Percentiles rank a stretch among this genome's conserved stretches.
Evolutionary conservation across 805 yeast species (phyloP).

Genomic region (Yarrowia yakushimensis): DNA sequence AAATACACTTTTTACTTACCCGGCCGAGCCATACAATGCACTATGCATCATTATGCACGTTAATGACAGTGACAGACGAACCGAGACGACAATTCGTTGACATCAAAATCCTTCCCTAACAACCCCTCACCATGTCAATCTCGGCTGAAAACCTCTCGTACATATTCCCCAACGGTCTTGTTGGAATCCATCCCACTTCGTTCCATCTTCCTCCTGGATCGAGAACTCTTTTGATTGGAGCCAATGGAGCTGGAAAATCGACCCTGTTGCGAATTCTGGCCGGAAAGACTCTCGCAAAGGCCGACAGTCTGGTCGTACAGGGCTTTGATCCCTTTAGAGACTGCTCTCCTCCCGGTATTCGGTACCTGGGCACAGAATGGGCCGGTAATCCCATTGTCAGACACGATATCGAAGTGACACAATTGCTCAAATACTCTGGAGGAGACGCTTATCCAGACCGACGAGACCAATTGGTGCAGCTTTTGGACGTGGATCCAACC

Average conservation of each 20-base stretch:
- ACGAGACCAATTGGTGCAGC: conserved; percentile 67
- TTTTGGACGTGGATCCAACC: conserved; percentile 77
- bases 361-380: conserved; percentile 97
- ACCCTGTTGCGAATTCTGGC: conserved; percentile 81
- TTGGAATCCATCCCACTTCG: conserved; percentile 65
- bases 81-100: no score
- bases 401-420: conserved; percentile 83
- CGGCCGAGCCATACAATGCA: not conserved
- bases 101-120: no score
- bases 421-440: conserved; percentile 76
- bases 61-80: not conserved
- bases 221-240: conserved; percentile 78
- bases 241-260: conserved; percentile 97
- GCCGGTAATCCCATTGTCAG: conserved; percentile 86
- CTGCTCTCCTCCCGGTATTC: conserved; percentile 43
- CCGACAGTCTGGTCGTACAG: conserved; percentile 67
- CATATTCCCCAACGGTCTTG: conserved; percentile 57
- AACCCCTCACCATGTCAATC: conserved; percentile 37
- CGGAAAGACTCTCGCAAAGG: conserved; percentile 80
- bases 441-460: conserved; percentile 71
- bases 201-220: conserved; percentile 65
- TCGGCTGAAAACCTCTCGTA: conserved; percentile 64
- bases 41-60: not conserved
- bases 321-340: conserved; percentile 87
- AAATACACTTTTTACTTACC: not conserved